A percentile compares a stretch with the other conserved stretches of the same genome.
Conservation (phyloP, 2,329 filamentous ascomycete species). For the Colletotrichum sp. region DNA sequence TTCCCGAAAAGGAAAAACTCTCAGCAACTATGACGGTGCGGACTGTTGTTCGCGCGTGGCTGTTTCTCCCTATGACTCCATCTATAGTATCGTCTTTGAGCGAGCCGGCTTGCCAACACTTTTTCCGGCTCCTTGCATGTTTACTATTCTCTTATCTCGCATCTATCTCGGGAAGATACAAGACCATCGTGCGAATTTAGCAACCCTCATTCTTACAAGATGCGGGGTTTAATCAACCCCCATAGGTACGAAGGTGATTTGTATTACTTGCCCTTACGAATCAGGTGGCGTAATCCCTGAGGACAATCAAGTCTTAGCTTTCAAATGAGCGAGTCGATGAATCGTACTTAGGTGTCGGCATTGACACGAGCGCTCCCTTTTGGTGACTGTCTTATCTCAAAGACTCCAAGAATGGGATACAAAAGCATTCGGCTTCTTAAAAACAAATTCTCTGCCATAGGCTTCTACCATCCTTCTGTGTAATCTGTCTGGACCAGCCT, state of each 20-base stretch:
- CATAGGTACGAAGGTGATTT: neutral
- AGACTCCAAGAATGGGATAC: neutral
- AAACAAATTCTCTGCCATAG: neutral
- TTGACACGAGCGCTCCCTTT: neutral
- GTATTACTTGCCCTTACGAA: neutral
- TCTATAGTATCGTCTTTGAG: neutral
- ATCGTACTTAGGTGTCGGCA: neutral
- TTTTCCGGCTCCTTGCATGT: neutral
- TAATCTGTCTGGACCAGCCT: neutral
- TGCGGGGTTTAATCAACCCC: neutral
- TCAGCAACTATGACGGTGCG: neutral
- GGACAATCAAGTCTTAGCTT: neutral
- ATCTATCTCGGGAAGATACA: neutral
- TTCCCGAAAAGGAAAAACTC: neutral
- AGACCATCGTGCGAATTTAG: neutral
- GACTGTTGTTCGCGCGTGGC: neutral
- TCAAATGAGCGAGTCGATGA: neutral
- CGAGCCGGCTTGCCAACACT: neutral
- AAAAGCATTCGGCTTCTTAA: neutral
- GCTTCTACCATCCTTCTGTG: neutral
- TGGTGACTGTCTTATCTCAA: neutral
- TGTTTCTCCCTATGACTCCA: neutral
- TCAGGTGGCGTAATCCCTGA: neutral
- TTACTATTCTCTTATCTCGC: neutral
- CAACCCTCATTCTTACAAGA: neutral